These are phyloP conservation scores for Capsicum baccatum DNA, from an alignment of 257 asterid species.

Conservation along the genomic window DNA sequence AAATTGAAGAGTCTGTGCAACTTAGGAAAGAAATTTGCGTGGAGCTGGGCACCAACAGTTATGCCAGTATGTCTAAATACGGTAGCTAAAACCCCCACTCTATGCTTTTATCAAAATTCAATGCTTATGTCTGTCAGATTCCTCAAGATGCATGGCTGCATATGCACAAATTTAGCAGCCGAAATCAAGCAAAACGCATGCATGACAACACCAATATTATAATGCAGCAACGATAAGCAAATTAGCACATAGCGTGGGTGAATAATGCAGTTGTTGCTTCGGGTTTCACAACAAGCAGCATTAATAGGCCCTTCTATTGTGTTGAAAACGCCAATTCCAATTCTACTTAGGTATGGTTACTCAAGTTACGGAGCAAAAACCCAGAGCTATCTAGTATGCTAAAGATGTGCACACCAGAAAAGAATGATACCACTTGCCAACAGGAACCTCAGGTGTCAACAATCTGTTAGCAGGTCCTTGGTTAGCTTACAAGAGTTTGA, in stretches of 20 bases:
- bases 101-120: not conserved
- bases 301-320: not conserved
- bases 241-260: not conserved
- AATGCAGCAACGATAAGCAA: not conserved
- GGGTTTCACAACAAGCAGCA: not conserved
- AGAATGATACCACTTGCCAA: not conserved
- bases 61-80: not conserved
- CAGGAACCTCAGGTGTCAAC: not conserved
- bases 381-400: not conserved
- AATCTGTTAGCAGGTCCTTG: not conserved
- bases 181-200: not conserved
- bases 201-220: not conserved
- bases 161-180: not conserved
- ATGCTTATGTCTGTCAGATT: not conserved
- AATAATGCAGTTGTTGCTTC: not conserved
- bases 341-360: not conserved
- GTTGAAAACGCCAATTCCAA: not conserved
- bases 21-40: not conserved
- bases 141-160: not conserved
- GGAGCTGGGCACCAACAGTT: not conserved
- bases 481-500: not conserved
- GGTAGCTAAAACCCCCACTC: not conserved
- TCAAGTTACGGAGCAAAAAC: not conserved
- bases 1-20: too few species aligned
- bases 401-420: slow-evolving; percentile 10